Percentiles rank a stretch among this genome's conserved stretches.
Conservation (phyloP, 495 filamentous ascomycete species). For the Xylaria palmicola region DNA sequence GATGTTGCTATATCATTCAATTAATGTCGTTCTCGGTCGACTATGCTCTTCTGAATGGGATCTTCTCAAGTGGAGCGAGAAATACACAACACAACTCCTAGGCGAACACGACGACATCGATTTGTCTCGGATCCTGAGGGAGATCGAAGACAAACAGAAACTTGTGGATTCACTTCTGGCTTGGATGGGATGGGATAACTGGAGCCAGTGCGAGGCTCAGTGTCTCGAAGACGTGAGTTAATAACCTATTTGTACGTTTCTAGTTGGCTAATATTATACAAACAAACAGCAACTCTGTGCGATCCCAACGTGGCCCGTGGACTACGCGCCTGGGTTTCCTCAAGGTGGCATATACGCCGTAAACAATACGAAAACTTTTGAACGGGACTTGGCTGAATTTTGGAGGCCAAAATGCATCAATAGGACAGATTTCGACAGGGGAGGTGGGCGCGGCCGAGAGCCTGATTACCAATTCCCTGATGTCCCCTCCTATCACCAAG, state of each 20-base stretch:
- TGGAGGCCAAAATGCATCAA: constrained; percentile 15
- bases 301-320: not conserved
- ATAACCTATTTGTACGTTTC: not conserved
- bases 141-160: not conserved
- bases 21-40: not conserved
- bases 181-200: not conserved
- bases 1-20: not conserved
- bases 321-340: constrained; percentile 7
- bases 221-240: not conserved
- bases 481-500: constrained; percentile 5
- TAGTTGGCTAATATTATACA: not conserved
- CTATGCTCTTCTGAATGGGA: not conserved
- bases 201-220: not conserved
- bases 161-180: not conserved
- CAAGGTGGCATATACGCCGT: constrained; percentile 11
- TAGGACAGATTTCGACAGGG: constrained; percentile 11
- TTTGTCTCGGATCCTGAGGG: not conserved
- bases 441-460: constrained; percentile 11
- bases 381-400: constrained; percentile 8
- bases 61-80: not conserved
- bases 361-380: constrained; percentile 7
- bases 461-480: constrained; percentile 14
- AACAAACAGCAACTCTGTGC: not conserved
- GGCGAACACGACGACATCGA: not conserved
- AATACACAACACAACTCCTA: not conserved